These are phyloP conservation scores for Cyberlindnera maclurae DNA, from an alignment of 805 yeast genomes.

Conservation along the genomic window DNA sequence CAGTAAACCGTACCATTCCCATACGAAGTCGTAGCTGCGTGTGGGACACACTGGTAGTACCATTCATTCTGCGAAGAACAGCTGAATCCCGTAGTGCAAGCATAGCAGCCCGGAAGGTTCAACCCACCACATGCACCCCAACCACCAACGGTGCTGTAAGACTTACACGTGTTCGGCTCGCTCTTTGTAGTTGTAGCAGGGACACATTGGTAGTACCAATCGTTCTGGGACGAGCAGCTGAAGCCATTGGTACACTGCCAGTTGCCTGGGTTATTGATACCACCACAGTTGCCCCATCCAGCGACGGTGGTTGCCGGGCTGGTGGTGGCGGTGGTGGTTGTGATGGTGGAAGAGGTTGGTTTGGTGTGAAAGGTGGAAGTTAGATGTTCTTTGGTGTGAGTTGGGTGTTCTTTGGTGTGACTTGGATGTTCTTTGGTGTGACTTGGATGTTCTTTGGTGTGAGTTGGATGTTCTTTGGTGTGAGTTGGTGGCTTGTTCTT, in stretches of 20 bases:
- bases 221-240: slow-evolving; percentile 5
- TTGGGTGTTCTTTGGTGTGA: too few species aligned
- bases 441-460: too few species aligned
- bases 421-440: too few species aligned
- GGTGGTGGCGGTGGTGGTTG: neutral
- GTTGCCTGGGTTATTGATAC: slow-evolving; percentile 3
- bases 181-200: slow-evolving; percentile 1
- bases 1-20: too few species aligned
- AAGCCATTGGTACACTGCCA: slow-evolving; percentile 8
- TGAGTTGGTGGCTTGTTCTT: neutral
- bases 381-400: too few species aligned
- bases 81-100: slow-evolving; percentile 8
- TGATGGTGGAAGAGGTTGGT: neutral
- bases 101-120: slow-evolving; percentile 1
- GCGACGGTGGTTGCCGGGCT: neutral
- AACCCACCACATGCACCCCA: slow-evolving; percentile 14
- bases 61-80: slow-evolving; percentile 7
- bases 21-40: too few species aligned
- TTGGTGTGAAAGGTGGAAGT: neutral
- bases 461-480: too few species aligned
- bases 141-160: neutral
- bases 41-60: slow-evolving; percentile 11
- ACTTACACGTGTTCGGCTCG: neutral
- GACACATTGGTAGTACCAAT: slow-evolving; percentile 11
- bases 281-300: slow-evolving; percentile 13